Evolutionary conservation across 2,329 filamentous ascomycete genomes (phyloP), one percentile per base, ranked within the genome.

Genomic region (Daldinia sp.): DNA sequence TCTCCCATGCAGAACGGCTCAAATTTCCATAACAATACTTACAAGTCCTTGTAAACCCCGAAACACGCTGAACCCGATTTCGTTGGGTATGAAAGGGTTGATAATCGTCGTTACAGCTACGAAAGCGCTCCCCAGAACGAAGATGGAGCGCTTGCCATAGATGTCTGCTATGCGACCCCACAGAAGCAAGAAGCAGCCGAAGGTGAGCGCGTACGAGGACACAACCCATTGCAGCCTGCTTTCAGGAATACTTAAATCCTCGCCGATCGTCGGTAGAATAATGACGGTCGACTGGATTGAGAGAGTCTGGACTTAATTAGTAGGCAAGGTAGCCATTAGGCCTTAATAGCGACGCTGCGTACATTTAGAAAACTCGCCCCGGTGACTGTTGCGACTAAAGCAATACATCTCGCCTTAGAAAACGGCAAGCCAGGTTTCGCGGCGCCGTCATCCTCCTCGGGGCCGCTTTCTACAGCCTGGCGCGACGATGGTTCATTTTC

Each of bases 141-240:
- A 92, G 70, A 92, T 89, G 50, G 85, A 80, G 7, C 89, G 84
- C 76, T 90, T 90, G 62, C 89, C 89, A 69, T 89, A 90, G 50
- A 92, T 84, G 76, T 92, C 89, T 62, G 87, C 90, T 23, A 92
- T 84, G 20, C 89, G 84, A 28, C 89, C 90, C 89, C 89, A 92
- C 13, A 92, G 82, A 15, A 92, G 79, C 28, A 92, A 79, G 74
- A 92, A 91, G 77, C 89, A 91, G 53, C 89, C 89, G 72, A 92
- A 92, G 0, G 88, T 83, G 15, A 92, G 83, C 3, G 87, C 83
- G 74, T 92, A 92, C 0, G 89, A 86, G 0, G 89, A 91, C 0
- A 92, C 82, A 68, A 92, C 84, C 89, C 89, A 92, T 79, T 91
- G 89, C 64, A 87, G 83, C 15, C 88, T 83, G 28, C 83, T 83